Evolutionary conservation across 495 filamentous ascomycete species (phyloP), one percentile per base, ranked within the genome.

Genomic region (Neurospora cerealis): DNA sequence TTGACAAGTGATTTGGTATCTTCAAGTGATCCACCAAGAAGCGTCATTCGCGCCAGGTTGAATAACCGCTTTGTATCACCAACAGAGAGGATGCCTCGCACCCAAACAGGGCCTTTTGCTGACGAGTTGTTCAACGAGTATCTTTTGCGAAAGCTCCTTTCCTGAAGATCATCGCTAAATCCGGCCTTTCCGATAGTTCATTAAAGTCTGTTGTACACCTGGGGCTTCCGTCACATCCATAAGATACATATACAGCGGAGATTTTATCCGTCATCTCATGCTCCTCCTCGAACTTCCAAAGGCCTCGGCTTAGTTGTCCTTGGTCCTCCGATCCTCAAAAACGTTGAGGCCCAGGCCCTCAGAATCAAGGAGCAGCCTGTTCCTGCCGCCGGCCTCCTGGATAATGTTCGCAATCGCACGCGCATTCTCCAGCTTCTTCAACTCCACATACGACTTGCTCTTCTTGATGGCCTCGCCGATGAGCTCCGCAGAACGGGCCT

Each of bases 391-490:
- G 71, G 87, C 88, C 81, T 95, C 93, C 81, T 97, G 92, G 73
- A 99, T 76, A 48, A 96, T 90, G 71, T 83, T 80, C 3, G 96
- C 96, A 81, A 99, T 96, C 24, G 89, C 88, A 77, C 93, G 88
- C 1, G 96, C 96, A 78, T 97, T 99, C 87, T 99, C 96, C 79
- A 99, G 96, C 87, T 94, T 93, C 82, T 95, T 92, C 78, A 99
- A 88, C 83, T 98, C 96, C 73, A 99, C 92, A 81, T 99, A 99
- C 73, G 92, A 92, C 83, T 94, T 91, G 83, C 89, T 95, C 90
- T 99, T 98, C 91, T 99, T 98, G 89, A 99, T 97, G 41, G 96
- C 96, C 54, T 99, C 96, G 82, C 96, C 96, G 78, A 99, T 97
- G 69, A 99, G 92, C 83, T 99, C 94, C 40, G 96, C 96, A 69